Evolutionary conservation across 345 rosid species (phyloP).

Genomic region (Sisymbrium irio): DNA sequence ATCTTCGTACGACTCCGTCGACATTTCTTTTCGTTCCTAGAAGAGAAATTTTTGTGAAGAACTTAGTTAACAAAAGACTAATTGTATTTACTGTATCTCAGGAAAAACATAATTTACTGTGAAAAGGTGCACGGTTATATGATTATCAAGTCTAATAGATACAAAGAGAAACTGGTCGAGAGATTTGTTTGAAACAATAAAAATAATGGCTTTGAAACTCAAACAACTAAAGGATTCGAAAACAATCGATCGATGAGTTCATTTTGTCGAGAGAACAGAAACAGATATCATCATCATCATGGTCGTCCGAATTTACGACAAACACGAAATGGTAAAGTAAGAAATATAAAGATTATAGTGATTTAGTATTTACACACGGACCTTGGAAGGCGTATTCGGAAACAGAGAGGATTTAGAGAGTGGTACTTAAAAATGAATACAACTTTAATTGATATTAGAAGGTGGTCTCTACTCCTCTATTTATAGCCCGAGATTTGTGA

Average conservation of each 20-base stretch:
- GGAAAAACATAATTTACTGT: background rate
- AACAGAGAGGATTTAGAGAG: background rate
- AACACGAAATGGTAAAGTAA: background rate
- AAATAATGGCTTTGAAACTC: background rate
- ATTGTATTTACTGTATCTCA: background rate
- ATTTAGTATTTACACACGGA: background rate
- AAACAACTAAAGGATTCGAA: background rate
- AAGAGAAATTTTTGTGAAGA: background rate
- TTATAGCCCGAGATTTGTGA: slow-evolving; percentile 2
- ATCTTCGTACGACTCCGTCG: slow-evolving; percentile 26
- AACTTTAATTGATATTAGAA: background rate
- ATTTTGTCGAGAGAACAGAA: background rate
- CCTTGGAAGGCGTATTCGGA: background rate
- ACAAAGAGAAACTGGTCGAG: background rate
- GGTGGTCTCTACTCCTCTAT: slow-evolving; percentile 15
- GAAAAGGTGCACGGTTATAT: background rate
- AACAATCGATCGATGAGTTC: background rate
- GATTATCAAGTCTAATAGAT: too few species aligned
- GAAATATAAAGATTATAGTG: background rate
- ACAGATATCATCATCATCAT: background rate
- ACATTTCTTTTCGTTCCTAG: slow-evolving; percentile 11
- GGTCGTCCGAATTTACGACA: background rate
- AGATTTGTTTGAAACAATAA: background rate
- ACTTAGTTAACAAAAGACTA: background rate
- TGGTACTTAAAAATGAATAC: slow-evolving; percentile 4